Conservation (phyloP, 2,329 filamentous ascomycete species). For the Sclerotinia sclerotiorum region DNA sequence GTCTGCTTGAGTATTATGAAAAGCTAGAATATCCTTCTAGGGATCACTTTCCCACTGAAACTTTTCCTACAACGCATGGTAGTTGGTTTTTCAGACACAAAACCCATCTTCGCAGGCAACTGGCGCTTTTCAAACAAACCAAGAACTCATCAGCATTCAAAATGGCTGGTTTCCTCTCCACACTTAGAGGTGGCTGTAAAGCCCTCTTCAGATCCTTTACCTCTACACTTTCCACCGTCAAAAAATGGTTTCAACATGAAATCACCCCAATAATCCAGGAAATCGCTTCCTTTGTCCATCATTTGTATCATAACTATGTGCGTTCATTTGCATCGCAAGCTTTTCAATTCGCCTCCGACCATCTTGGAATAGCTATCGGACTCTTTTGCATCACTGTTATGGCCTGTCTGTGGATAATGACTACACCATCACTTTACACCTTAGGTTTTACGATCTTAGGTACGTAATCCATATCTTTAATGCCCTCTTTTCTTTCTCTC, state of each 20-base stretch:
- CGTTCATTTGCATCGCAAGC: neutral
- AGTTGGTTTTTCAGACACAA: too few species aligned
- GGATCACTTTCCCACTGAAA: neutral
- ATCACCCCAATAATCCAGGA: neutral
- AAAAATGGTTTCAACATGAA: neutral
- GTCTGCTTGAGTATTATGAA: too few species aligned
- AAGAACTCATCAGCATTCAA: neutral
- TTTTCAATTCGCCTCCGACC: neutral
- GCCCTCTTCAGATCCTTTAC: neutral
- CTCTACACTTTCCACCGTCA: neutral
- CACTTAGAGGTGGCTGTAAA: neutral
- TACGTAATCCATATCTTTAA: neutral
- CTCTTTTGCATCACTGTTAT: neutral
- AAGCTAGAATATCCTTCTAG: neutral
- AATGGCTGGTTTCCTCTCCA: neutral
- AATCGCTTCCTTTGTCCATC: neutral
- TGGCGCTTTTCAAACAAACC: neutral
- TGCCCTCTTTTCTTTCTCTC: neutral
- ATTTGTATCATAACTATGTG: neutral
- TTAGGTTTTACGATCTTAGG: neutral
- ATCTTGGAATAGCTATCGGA: neutral
- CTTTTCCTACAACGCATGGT: neutral
- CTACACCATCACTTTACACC: neutral
- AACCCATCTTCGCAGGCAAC: neutral
- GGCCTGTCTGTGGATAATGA: neutral